Evolutionary conservation across 2,329 filamentous ascomycete genomes (phyloP).

Genomic region (Apiospora hydei): DNA sequence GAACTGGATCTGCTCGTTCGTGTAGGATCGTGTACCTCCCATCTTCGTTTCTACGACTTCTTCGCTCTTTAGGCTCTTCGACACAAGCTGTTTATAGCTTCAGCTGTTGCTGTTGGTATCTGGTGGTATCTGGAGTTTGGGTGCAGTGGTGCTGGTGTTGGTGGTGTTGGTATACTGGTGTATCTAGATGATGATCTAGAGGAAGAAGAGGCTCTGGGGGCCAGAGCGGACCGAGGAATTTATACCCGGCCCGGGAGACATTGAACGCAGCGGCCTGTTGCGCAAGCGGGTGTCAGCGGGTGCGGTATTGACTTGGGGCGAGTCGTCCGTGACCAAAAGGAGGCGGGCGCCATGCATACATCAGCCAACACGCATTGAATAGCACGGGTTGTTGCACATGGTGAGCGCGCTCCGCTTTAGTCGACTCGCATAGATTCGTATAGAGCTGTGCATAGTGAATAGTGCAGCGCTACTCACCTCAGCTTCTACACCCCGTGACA

Average conservation of each 20-base stretch:
- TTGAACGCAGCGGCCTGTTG: constrained; percentile 9
- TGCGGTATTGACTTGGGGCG: not conserved
- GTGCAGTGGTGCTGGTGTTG: not conserved
- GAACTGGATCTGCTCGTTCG: constrained; percentile 33
- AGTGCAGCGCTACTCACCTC: not conserved
- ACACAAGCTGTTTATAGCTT: not conserved
- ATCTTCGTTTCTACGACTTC: constrained; percentile 17
- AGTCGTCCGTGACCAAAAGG: not conserved
- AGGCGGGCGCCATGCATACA: not conserved
- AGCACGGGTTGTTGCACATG: not conserved
- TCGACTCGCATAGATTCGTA: not conserved
- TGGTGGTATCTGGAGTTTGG: not conserved
- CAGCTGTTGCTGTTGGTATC: not conserved
- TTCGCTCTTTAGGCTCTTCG: not conserved
- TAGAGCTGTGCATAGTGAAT: not conserved
- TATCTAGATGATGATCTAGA: constrained; percentile 7
- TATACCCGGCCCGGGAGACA: not conserved
- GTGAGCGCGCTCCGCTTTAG: too few relatives aligned
- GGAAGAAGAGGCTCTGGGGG: constrained; percentile 5
- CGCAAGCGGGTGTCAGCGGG: not conserved
- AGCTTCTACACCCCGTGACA: not conserved
- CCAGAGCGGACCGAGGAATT: not conserved
- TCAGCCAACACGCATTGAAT: not conserved
- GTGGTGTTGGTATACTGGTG: constrained; percentile 5
- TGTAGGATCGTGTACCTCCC: constrained; percentile 31